Evolutionary conservation across 2,329 filamentous ascomycete species (phyloP).

Genomic region (Davidsoniella eucalypti): DNA sequence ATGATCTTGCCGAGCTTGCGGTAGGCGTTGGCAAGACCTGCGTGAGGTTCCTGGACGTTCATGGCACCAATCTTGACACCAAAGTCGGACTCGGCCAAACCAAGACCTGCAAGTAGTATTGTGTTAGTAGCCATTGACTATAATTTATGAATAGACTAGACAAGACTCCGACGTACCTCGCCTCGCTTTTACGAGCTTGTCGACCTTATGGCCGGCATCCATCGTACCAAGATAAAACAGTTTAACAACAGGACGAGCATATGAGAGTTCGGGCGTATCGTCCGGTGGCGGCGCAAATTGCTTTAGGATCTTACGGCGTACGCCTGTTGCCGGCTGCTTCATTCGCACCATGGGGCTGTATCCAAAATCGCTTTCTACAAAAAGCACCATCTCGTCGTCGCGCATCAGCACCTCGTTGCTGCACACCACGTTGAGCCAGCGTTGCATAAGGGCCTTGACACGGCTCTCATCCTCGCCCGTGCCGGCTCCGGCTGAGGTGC

Average conservation of each 20-base stretch:
- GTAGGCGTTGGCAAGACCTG: conserved; percentile 76
- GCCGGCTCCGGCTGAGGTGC: conserved; percentile 84
- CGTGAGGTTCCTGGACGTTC: conserved; percentile 78
- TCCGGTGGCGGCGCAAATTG: conserved; percentile 96
- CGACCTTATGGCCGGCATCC: conserved; percentile 94
- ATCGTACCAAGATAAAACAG: conserved; percentile 89
- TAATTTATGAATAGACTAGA: not conserved
- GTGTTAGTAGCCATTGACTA: conserved; percentile 14
- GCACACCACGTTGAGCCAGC: conserved; percentile 91
- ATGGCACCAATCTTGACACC: conserved; percentile 79
- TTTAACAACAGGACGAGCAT: conserved; percentile 82
- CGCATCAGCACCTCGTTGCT: conserved; percentile 81
- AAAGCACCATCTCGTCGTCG: conserved; percentile 93
- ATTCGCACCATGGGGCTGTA: conserved; percentile 91
- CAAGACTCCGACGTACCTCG: conserved; percentile 46
- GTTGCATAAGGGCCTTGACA: conserved; percentile 77
- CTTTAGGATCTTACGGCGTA: conserved; percentile 88
- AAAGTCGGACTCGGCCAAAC: conserved; percentile 81
- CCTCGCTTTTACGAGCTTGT: conserved; percentile 80
- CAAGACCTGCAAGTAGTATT: conserved; percentile 49
- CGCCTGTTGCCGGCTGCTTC: conserved; percentile 92
- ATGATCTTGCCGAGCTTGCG: conserved; percentile 88
- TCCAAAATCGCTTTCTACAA: conserved; percentile 97
- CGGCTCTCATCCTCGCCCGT: conserved; percentile 89
- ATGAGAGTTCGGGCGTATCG: conserved; percentile 85